These are phyloP conservation scores for Cornus controversa DNA, from an alignment of 148 eudicot species.

Conservation along the genomic window DNA sequence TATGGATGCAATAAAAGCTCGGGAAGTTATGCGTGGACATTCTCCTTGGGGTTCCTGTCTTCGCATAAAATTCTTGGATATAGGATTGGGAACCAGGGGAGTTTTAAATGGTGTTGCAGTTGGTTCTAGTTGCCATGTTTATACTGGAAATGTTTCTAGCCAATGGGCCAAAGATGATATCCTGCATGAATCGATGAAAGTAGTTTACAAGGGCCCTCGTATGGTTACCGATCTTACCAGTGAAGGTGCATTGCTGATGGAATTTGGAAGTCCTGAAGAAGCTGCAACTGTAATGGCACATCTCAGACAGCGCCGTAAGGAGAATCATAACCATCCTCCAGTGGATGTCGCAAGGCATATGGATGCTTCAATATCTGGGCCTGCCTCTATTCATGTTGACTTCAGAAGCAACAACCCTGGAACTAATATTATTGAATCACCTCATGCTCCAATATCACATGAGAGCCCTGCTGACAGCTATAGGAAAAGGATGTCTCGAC, in stretches of 20 bases:
- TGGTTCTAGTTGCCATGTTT: slow-evolving; percentile 85
- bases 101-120: slow-evolving; percentile 65
- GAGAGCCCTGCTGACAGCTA: slow-evolving; percentile 50
- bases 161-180: slow-evolving; percentile 86
- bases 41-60: slow-evolving; percentile 83
- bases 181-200: slow-evolving; percentile 62
- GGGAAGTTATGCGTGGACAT: slow-evolving; percentile 66
- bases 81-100: slow-evolving; percentile 81
- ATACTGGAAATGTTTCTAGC: slow-evolving; percentile 63
- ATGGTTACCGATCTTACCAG: slow-evolving; percentile 64
- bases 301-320: slow-evolving; percentile 67
- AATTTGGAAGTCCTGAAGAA: slow-evolving; percentile 90
- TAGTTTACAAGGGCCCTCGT: slow-evolving; percentile 62
- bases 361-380: slow-evolving; percentile 31
- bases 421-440: slow-evolving; percentile 45
- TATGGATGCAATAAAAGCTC: slow-evolving; percentile 83
- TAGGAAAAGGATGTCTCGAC: slow-evolving; percentile 17
- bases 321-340: slow-evolving; percentile 32
- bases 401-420: slow-evolving; percentile 34
- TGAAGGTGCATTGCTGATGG: slow-evolving; percentile 86
- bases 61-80: slow-evolving; percentile 77
- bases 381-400: slow-evolving; percentile 37
- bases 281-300: slow-evolving; percentile 69
- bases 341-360: slow-evolving; percentile 39
- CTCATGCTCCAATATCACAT: slow-evolving; percentile 46